phyloP scores from a whole-genome alignment of 225 moss, liverwort and hornwort species.

The Thuidium tamariscinum region DNA sequence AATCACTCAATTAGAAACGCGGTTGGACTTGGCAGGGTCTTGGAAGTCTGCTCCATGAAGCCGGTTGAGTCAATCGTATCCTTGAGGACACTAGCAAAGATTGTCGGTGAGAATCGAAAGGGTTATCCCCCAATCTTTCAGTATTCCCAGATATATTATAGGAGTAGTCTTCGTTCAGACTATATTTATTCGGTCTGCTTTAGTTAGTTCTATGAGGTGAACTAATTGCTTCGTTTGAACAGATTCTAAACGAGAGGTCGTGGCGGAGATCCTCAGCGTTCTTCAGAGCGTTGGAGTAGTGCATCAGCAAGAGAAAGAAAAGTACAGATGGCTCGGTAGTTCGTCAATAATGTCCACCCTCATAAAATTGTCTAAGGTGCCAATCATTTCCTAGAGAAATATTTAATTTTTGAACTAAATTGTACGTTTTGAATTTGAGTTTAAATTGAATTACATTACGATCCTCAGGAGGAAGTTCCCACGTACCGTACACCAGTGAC shows the following conservation, averaged over 20 bases:
- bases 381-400: background rate
- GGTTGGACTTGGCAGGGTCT: constrained; percentile 47
- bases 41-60: constrained; percentile 56
- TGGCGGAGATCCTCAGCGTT: constrained; percentile 67
- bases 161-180: background rate
- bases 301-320: constrained; percentile 65
- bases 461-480: background rate
- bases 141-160: background rate
- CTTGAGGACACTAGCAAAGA: constrained; percentile 50
- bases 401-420: background rate
- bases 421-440: background rate
- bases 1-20: background rate
- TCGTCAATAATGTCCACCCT: constrained; percentile 41
- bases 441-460: background rate
- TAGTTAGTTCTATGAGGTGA: background rate
- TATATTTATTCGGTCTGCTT: background rate
- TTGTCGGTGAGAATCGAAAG: constrained; percentile 40
- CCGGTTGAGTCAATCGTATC: constrained; percentile 53
- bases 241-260: constrained; percentile 56
- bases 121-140: background rate
- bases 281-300: constrained; percentile 72
- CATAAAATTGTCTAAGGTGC: constrained; percentile 41
- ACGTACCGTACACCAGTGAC: background rate
- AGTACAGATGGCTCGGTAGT: constrained; percentile 74
- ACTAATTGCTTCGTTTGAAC: background rate